A percentile compares a stretch with the other conserved stretches of the same genome.
Evolutionary conservation across 2,329 filamentous ascomycete species (phyloP).

Genomic region (Calonectria pauciramosa): DNA sequence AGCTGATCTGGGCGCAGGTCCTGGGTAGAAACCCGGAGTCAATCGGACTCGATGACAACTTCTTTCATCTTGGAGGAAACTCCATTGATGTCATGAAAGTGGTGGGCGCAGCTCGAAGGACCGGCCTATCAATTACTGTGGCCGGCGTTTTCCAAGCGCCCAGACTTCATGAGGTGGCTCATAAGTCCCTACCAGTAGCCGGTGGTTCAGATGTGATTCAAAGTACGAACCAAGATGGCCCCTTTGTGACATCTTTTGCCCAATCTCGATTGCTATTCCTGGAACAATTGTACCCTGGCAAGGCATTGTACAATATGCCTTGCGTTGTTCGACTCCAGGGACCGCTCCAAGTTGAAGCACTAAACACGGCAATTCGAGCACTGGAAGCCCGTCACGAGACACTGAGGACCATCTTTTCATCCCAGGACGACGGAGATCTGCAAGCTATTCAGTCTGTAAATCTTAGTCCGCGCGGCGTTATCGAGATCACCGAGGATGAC

Average conservation of each 20-base stretch:
- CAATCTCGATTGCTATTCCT: background rate
- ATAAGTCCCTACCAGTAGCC: background rate
- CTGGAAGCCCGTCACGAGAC: background rate
- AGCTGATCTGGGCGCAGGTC: constrained; percentile 53
- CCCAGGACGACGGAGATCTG: background rate
- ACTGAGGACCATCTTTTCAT: background rate
- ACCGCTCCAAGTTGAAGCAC: background rate
- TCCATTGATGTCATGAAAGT: constrained; percentile 65
- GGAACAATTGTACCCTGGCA: background rate
- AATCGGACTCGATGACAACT: constrained; percentile 60
- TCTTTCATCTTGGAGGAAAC: constrained; percentile 65
- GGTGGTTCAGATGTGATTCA: background rate
- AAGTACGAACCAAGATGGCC: background rate
- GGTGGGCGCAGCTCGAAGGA: constrained; percentile 37
- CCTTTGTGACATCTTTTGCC: background rate
- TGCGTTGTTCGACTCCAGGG: background rate
- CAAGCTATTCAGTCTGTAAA: background rate
- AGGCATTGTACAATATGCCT: background rate
- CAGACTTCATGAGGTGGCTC: background rate
- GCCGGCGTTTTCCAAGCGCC: constrained; percentile 29
- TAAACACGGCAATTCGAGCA: background rate
- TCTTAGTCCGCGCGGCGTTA: background rate
- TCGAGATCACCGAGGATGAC: background rate
- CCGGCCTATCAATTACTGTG: constrained; percentile 21
- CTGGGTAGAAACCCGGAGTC: constrained; percentile 49